These are phyloP conservation scores for Colletotrichum navitas DNA, from an alignment of 2,329 filamentous ascomycete genomes.

Conservation along the genomic window DNA sequence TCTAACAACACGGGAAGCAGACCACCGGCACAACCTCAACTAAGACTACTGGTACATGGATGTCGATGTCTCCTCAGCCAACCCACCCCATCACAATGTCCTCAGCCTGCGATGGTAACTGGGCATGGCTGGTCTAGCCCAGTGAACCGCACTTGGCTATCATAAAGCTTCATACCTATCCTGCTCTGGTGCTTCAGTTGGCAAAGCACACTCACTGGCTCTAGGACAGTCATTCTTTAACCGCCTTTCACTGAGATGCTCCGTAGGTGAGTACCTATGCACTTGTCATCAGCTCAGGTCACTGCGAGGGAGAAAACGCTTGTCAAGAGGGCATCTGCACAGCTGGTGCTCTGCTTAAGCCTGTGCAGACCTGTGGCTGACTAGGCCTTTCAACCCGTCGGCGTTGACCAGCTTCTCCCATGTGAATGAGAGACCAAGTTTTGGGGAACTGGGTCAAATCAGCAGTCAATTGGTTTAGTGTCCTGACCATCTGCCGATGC, in stretches of 20 bases:
- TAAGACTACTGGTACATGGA: neutral
- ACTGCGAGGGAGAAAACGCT: neutral
- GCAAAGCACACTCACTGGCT: too few species aligned
- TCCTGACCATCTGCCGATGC: neutral
- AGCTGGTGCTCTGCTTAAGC: neutral
- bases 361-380: neutral
- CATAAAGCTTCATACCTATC: conserved; percentile 3
- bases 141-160: conserved; percentile 14
- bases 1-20: neutral
- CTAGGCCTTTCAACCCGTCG: neutral
- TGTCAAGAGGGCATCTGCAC: neutral
- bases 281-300: neutral
- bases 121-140: conserved; percentile 9
- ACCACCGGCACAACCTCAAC: neutral
- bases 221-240: too few species aligned
- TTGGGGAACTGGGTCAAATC: neutral
- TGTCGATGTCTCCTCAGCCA: neutral
- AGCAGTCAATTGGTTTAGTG: neutral
- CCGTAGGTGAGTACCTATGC: too few species aligned
- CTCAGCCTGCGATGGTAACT: neutral
- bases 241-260: too few species aligned
- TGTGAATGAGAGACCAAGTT: neutral
- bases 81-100: neutral
- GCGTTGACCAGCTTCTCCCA: neutral
- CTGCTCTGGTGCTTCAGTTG: neutral